Base-by-base conservation (phyloP, 805 yeast genomes). In the Ogataea philodendri region DNA sequence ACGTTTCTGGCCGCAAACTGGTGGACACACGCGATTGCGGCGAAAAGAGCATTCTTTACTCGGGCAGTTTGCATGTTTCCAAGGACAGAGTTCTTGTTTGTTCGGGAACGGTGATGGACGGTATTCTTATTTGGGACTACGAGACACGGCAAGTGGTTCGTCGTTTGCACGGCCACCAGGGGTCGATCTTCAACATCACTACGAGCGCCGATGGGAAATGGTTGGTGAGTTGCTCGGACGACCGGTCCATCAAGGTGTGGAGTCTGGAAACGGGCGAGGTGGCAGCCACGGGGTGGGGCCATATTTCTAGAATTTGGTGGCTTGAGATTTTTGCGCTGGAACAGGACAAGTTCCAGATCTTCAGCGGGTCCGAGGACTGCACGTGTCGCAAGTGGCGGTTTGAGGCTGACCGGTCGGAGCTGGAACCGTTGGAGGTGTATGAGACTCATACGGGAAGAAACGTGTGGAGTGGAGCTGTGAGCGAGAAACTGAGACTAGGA, bases 91-190 rank as follows among this genome's bases (percentile, higher is more conserved):
- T 81, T 0, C 55, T 72, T 4, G 69, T 87, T 9, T 87, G 87
- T 17, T 89, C 96, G 0, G 98, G 98, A 15, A 90, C 98, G 0
- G 97, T 90, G 3, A 79, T 89, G 80, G 81, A 81, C 30, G 96
- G 97, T 9, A 79, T 86, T 2, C 63, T 84, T 3, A 64, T 88
- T 2, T 90, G 97, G 97, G 77, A 77, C 30, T 52, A 77, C 15
- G 56, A 57, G 23, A 48, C 61, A 3, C 44, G 61, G 1, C 27
- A 63, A 19, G 63, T 81, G 7, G 15, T 76, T 3, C 76, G 78
- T 48, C 71, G 70, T 22, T 65, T 90, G 33, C 70, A 72, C 0
- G 83, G 81, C 1, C 98, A 93, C 62, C 88, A 82, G 56, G 98
- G 98, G 2, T 84, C 96, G 0, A 88, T 90, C 18, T 90, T 93